Conservation (phyloP, 1,139 yeast species). For the Scheffersomyces cryptocercus region DNA sequence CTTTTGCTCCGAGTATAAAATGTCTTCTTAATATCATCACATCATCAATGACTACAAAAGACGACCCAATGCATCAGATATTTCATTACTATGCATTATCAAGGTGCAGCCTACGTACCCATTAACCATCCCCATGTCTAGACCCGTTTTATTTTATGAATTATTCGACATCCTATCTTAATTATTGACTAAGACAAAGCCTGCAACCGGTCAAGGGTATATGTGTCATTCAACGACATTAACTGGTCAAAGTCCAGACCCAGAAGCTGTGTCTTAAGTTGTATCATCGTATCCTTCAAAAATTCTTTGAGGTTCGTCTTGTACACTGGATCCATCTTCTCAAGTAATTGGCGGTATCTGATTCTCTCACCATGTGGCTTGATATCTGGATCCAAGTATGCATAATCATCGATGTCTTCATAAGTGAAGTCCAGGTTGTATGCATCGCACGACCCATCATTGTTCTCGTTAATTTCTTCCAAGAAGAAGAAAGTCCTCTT, state of each 20-base stretch:
- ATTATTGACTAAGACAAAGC: background rate
- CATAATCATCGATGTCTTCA: constrained; percentile 52
- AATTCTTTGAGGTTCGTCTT: constrained; percentile 41
- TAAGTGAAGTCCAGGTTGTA: constrained; percentile 60
- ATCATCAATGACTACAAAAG: too few relatives aligned
- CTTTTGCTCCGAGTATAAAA: too few relatives aligned
- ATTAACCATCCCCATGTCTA: too few relatives aligned
- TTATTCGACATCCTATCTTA: too few relatives aligned
- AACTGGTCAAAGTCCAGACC: constrained; percentile 28
- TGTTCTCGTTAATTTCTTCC: constrained; percentile 72
- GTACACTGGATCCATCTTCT: constrained; percentile 59
- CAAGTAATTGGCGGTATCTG: constrained; percentile 50
- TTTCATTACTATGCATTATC: too few relatives aligned
- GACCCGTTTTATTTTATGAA: too few relatives aligned
- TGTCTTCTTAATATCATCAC: too few relatives aligned
- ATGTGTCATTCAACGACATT: constrained; percentile 30
- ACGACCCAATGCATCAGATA: too few relatives aligned
- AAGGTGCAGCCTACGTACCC: too few relatives aligned
- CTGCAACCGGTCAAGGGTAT: constrained; percentile 34
- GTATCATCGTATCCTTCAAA: constrained; percentile 21
- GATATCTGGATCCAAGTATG: constrained; percentile 47
- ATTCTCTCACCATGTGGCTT: constrained; percentile 59
- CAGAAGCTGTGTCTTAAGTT: constrained; percentile 20
- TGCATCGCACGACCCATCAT: constrained; percentile 60
- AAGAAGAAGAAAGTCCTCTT: constrained; percentile 59